Percentiles rank a stretch among this genome's conserved stretches.
Conservation (phyloP, 768 basidiomycete species). For the Hygrophoropsis aurantiaca region DNA sequence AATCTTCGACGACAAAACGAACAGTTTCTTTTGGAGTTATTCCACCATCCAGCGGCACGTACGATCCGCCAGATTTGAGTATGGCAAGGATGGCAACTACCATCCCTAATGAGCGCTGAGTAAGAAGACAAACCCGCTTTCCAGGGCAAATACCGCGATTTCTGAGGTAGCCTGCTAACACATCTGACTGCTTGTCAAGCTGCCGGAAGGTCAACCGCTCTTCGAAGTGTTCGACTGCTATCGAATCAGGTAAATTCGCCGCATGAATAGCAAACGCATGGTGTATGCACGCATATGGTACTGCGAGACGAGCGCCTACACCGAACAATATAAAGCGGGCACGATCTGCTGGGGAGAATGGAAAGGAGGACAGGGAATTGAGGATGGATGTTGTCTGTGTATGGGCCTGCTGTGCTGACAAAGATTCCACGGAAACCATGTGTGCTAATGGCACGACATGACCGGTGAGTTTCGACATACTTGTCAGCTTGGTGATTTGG, state of each 20-base stretch:
- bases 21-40: constrained; percentile 57
- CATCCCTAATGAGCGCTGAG: constrained; percentile 53
- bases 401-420: no score
- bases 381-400: background rate
- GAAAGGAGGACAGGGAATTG: background rate
- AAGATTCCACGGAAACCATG: no score
- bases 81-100: constrained; percentile 53
- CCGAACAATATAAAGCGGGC: constrained; percentile 46
- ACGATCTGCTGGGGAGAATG: constrained; percentile 39
- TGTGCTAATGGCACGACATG: no score
- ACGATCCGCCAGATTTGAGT: constrained; percentile 58
- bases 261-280: constrained; percentile 55
- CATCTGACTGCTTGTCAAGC: constrained; percentile 48
- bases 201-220: constrained; percentile 49
- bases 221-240: constrained; percentile 51
- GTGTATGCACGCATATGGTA: constrained; percentile 51
- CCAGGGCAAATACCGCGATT: constrained; percentile 43
- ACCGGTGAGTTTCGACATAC: no score
- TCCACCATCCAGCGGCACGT: constrained; percentile 58
- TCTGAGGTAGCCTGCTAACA: constrained; percentile 45
- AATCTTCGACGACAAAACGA: constrained; percentile 49
- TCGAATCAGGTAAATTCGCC: constrained; percentile 35
- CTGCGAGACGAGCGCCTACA: constrained; percentile 34
- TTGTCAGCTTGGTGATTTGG: no score
- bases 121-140: constrained; percentile 54